A percentile compares a stretch with the other conserved stretches of the same genome.
Conservation (phyloP, 495 filamentous ascomycete species). For the Daldinia childiae region DNA sequence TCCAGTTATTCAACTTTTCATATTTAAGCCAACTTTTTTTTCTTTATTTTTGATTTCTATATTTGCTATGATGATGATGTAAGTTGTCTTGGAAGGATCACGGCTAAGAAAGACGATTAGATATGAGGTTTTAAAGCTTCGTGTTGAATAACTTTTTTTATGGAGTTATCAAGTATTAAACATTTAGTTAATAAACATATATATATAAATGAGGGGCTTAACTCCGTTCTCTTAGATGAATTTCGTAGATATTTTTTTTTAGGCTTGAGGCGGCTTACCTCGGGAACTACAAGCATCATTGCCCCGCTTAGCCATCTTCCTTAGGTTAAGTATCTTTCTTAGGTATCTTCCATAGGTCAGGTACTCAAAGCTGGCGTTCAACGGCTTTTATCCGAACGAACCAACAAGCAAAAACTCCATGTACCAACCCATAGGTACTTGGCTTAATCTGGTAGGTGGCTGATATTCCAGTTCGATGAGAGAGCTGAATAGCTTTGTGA, state of each 20-base stretch:
- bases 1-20: neutral
- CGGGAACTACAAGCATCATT: neutral
- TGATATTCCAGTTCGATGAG: constrained; percentile 32
- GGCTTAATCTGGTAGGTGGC: constrained; percentile 42
- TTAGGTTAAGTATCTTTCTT: neutral
- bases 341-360: too few species aligned
- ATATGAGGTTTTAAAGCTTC: neutral
- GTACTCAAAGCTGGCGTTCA: too few species aligned
- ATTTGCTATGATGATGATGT: neutral
- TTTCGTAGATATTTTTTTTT: neutral
- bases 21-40: neutral
- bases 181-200: constrained; percentile 4
- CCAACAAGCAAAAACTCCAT: neutral
- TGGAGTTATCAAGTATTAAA: neutral
- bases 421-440: neutral
- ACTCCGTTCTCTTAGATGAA: neutral
- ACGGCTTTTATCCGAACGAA: too few species aligned
- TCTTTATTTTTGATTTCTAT: neutral
- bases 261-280: constrained; percentile 23
- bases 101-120: neutral
- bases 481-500: constrained; percentile 37
- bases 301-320: constrained; percentile 14
- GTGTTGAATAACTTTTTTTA: neutral
- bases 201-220: constrained; percentile 6
- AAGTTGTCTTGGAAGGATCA: neutral